Evolutionary conservation across 2,329 filamentous ascomycete species (phyloP).

Genomic region (Fusarium odoratissimum): DNA sequence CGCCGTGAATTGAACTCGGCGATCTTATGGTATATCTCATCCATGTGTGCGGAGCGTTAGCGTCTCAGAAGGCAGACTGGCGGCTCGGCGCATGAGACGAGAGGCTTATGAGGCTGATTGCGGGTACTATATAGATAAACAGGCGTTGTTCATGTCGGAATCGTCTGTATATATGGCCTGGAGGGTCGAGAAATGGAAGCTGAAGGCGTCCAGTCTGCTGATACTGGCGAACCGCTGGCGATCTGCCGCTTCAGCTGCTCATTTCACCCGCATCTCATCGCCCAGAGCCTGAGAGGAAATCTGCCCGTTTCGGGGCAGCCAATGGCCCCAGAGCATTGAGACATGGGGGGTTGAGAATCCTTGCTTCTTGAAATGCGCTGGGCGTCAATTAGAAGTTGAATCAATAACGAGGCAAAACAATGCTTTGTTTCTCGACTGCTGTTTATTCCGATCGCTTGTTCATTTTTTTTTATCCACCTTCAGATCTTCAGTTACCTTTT

Average conservation of each 20-base stretch:
- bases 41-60: conserved; percentile 39
- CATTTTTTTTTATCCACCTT: not conserved
- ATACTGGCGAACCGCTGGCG: conserved; percentile 8
- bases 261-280: conserved; percentile 12
- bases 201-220: not conserved
- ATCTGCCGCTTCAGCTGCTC: conserved; percentile 15
- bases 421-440: not conserved
- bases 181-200: not conserved
- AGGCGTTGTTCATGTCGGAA: not conserved
- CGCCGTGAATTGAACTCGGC: conserved; percentile 41
- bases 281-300: not conserved
- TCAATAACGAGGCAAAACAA: not conserved
- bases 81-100: not conserved
- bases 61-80: not conserved
- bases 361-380: conserved; percentile 2
- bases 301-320: not conserved
- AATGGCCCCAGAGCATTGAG: conserved; percentile 19
- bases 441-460: not conserved
- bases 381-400: not conserved
- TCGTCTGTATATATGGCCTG: not conserved
- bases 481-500: not conserved
- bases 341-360: conserved; percentile 26
- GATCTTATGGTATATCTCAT: conserved; percentile 49
- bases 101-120: not conserved
- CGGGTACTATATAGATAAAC: not conserved